Base-by-base conservation (phyloP, 1,284 basidiomycete species). In the Irpex rosettiformis region DNA sequence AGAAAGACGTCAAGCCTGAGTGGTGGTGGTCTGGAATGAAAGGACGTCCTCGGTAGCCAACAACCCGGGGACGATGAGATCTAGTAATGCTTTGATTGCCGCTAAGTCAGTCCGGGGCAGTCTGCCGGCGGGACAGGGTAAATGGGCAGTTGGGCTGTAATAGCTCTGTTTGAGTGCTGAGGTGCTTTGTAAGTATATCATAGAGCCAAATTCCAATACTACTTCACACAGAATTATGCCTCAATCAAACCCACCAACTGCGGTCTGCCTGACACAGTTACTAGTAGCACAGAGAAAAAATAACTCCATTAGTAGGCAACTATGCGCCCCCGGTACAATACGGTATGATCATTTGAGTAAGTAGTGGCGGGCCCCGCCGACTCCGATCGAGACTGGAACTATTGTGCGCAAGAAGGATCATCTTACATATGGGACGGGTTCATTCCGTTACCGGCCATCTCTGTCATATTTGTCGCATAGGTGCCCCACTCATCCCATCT, bases 401-500 rank as follows among this genome's bases (percentile, higher is more conserved):
- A 24, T 29, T 13, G 28, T 52, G 22, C 24, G 24, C 37, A 22
- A 13, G 13, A 13, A 37, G 11, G 27, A 37, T 10, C n/a, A 33
- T 21, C 25, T 18, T 37, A 54, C 30, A 42, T 27, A 24, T 43
- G 11, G 10, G 53, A n/a, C 30, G 53, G 40, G 33, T 42, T 16
- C 13, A 43, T 43, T 37, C n/a, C 53, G 53, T 21, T 42, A 42
- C 40, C 53, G 18, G 33, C 53, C 37, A 33, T 25, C 30, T 21
- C 33, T 27, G 48, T 58, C 57, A 58, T 58, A 18, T 33, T 56
- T 8, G 54, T 58, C 3, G 58, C 53, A 55, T 67, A 67, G 52
- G 61, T 55, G 30, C 61, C 61, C 66, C 66, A 67, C 13, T 67
- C 66, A 27, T 67, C 66, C 58, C 62, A 64, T 52, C 66, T 67